Base-by-base conservation (phyloP, 2,329 filamentous ascomycete species). In the Pseudocercospora fijiensis region DNA sequence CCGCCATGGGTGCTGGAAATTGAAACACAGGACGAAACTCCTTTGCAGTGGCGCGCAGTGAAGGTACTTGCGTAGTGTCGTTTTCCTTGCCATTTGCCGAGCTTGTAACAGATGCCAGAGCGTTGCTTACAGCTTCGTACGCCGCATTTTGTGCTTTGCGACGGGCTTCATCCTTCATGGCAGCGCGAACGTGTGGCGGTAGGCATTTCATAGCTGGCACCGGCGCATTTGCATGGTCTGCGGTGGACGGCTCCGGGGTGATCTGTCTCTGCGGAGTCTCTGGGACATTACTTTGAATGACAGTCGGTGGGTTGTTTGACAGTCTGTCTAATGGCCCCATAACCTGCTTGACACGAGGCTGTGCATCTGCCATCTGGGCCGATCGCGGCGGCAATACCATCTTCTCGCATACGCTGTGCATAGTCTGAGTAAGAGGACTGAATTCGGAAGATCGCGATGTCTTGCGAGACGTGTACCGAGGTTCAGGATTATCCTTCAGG, bases 31-130 rank as follows among this genome's bases (percentile, higher is more conserved):
- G 72, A 58, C 33, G 69, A 65, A 73, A 73, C 28, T 69, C 64
- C 43, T 63, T 47, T 7, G 71, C 72, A 24, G 70, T 72, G 10
- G 71, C 70, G 60, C 72, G 63, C 3, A 73, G 64, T 6, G 69
- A 67, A 18, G 59, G 67, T 13, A 51, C 10, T 22, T 57, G 62
- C 41, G 58, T 24, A n/a, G n/a, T 18, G 28, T n/a, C 49, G 22
- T 4, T 18, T 11, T 41, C n/a, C 18, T 27, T 26, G 27, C n/a
- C 16, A 7, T 20, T 4, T 10, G 20, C 26, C 16, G 2, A 20
- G 30, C 30, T 18, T 10, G 30, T 28, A 33, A 13, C 22, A 20
- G 11, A 58, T 11, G 24, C 47, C 10, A 51, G 27, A 43, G 63
- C 60, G 33, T 59, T 58, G 33, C 49, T 51, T 26, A 58, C 53